phyloP scores from a whole-genome alignment of 228 moss, liverwort and hornwort species.

The Sphagnum magellanicum region DNA sequence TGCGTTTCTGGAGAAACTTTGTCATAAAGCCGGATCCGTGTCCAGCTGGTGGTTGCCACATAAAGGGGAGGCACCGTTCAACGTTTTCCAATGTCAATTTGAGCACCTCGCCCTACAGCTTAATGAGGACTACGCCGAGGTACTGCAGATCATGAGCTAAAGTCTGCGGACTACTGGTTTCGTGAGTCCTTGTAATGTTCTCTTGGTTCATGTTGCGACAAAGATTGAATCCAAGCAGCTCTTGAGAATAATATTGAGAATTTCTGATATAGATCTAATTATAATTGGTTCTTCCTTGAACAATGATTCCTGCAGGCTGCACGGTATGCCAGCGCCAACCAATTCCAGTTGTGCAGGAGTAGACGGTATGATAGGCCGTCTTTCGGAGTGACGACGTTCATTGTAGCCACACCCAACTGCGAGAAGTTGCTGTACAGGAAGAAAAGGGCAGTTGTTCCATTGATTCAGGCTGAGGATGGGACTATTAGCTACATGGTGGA shows the following conservation, averaged over 20 bases:
- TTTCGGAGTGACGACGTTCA: slow-evolving; percentile 21
- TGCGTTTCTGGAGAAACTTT: slow-evolving; percentile 24
- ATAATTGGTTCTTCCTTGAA: too few relatives aligned
- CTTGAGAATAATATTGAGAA: too few relatives aligned
- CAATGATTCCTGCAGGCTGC: too few relatives aligned
- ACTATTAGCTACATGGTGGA: slow-evolving; percentile 20
- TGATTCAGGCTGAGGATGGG: slow-evolving; percentile 20
- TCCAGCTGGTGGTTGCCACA: slow-evolving; percentile 5
- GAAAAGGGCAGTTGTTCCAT: slow-evolving; percentile 13
- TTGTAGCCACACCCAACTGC: slow-evolving; percentile 24
- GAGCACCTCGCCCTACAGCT: slow-evolving; percentile 5
- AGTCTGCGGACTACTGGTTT: too few relatives aligned
- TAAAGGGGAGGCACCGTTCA: slow-evolving; percentile 16
- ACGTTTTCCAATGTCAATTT: slow-evolving; percentile 18
- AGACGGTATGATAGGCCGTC: slow-evolving; percentile 19
- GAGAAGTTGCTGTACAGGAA: slow-evolving; percentile 16
- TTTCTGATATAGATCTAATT: too few relatives aligned
- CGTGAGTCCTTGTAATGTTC: too few relatives aligned
- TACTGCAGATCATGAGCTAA: not conserved
- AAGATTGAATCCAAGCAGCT: too few relatives aligned
- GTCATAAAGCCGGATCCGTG: slow-evolving; percentile 9
- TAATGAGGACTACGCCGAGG: slow-evolving; percentile 7
- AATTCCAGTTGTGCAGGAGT: not conserved
- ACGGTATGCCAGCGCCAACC: not conserved
- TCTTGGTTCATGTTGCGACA: too few relatives aligned